phyloP scores from a whole-genome alignment of 495 filamentous ascomycete species.

The Darksidea phi region DNA sequence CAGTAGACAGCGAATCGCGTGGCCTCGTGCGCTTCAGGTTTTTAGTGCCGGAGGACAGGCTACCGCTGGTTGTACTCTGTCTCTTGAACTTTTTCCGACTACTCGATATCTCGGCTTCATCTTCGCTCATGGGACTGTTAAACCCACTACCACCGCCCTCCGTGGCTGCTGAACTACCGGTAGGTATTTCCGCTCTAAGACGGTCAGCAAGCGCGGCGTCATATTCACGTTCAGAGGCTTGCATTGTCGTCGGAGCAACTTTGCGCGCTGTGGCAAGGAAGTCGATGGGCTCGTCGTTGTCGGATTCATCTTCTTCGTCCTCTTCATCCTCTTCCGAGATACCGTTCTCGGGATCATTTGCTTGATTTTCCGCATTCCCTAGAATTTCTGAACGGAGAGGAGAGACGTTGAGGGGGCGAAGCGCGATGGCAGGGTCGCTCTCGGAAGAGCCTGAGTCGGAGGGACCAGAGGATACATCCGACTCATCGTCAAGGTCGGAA shows the following conservation, averaged over 20 bases:
- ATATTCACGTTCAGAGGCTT: constrained; percentile 40
- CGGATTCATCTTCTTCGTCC: constrained; percentile 4
- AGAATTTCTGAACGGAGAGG: not conserved
- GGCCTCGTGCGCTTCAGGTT: constrained; percentile 33
- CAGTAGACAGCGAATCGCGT: constrained; percentile 23
- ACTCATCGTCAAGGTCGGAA: constrained; percentile 20
- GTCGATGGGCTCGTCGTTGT: constrained; percentile 36
- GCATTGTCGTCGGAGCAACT: constrained; percentile 37
- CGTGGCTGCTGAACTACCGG: constrained; percentile 46
- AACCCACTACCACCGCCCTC: constrained; percentile 45
- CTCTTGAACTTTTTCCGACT: not conserved
- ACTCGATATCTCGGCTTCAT: not conserved
- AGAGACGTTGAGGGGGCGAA: constrained; percentile 20
- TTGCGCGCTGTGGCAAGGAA: constrained; percentile 41
- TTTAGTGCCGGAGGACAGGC: not conserved
- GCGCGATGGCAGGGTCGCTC: constrained; percentile 6
- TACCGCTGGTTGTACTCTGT: not conserved
- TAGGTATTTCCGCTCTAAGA: constrained; percentile 44
- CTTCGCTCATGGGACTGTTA: constrained; percentile 33
- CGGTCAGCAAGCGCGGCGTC: constrained; percentile 42
- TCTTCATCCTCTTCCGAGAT: not conserved
- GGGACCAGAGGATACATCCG: constrained; percentile 27
- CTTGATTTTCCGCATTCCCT: not conserved
- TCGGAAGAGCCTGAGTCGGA: constrained; percentile 11
- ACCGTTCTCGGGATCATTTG: not conserved